Evolutionary conservation across 2,329 filamentous ascomycete genomes (phyloP).

Genomic region (Colletotrichum plurivorum): DNA sequence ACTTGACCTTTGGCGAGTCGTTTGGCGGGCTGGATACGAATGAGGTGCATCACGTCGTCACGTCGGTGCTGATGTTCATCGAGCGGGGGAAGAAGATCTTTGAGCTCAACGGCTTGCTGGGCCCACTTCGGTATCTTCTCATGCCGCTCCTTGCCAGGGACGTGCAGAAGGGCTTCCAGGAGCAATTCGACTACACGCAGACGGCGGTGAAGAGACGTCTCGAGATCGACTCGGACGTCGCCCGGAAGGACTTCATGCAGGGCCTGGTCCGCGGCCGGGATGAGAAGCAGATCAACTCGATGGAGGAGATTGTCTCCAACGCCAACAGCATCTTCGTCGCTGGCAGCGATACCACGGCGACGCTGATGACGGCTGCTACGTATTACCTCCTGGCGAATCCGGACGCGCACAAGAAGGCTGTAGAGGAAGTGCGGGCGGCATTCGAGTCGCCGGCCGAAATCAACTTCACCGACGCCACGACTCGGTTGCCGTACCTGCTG

Average conservation of each 20-base stretch:
- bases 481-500: too few relatives aligned
- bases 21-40: conserved; percentile 45
- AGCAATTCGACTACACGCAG: conserved; percentile 10
- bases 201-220: conserved; percentile 33
- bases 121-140: not conserved
- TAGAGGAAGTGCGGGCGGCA: too few relatives aligned
- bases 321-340: conserved; percentile 43
- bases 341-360: conserved; percentile 52
- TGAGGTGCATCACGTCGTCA: conserved; percentile 46
- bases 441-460: too few relatives aligned
- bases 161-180: not conserved
- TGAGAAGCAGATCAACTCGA: conserved; percentile 7
- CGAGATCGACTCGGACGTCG: conserved; percentile 8
- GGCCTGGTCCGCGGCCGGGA: conserved; percentile 33
- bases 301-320: conserved; percentile 19
- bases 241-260: conserved; percentile 41
- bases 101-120: conserved; percentile 5
- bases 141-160: conserved; percentile 5
- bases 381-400: too few relatives aligned
- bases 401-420: too few relatives aligned
- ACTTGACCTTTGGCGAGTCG: conserved; percentile 47
- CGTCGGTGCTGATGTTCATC: conserved; percentile 40
- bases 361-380: conserved; percentile 43
- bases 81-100: conserved; percentile 32
- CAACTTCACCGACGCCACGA: too few relatives aligned